Evolutionary conservation across 768 basidiomycete species (phyloP).

Genomic region (Hypholoma sublateritium): DNA sequence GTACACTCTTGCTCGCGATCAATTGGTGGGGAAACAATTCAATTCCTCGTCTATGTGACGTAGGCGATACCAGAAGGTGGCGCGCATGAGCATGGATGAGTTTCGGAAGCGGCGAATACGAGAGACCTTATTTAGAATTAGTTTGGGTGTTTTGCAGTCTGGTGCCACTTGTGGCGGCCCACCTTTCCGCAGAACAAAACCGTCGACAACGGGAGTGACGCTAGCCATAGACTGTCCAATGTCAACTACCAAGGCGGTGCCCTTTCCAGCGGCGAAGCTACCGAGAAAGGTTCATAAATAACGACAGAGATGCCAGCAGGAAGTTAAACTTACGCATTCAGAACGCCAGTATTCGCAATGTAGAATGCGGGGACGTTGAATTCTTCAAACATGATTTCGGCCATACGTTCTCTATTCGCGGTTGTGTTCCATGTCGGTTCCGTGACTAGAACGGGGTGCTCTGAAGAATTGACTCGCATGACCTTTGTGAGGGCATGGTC

Average conservation of each 20-base stretch:
- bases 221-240: slow-evolving; percentile 88
- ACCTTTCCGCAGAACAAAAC: slow-evolving; percentile 97
- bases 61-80: slow-evolving; percentile 57
- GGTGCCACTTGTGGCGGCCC: background rate
- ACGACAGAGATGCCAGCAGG: background rate
- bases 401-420: slow-evolving; percentile 91
- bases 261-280: slow-evolving; percentile 95
- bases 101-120: slow-evolving; percentile 71
- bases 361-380: slow-evolving; percentile 95
- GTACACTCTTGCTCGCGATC: slow-evolving; percentile 75
- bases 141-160: background rate
- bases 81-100: slow-evolving; percentile 81
- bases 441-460: slow-evolving; percentile 91
- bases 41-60: slow-evolving; percentile 51
- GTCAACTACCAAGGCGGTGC: slow-evolving; percentile 95
- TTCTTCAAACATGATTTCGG: slow-evolving; percentile 97
- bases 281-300: background rate
- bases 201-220: slow-evolving; percentile 94
- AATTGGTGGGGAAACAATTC: slow-evolving; percentile 86
- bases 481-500: slow-evolving; percentile 74
- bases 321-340: slow-evolving; percentile 72
- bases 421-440: slow-evolving; percentile 97
- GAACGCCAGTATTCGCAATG: slow-evolving; percentile 90
- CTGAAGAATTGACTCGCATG: slow-evolving; percentile 73
- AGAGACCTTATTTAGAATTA: slow-evolving; percentile 56